Conservation (phyloP, 139 green algal species). For the Tetratostichococcus sp. region DNA sequence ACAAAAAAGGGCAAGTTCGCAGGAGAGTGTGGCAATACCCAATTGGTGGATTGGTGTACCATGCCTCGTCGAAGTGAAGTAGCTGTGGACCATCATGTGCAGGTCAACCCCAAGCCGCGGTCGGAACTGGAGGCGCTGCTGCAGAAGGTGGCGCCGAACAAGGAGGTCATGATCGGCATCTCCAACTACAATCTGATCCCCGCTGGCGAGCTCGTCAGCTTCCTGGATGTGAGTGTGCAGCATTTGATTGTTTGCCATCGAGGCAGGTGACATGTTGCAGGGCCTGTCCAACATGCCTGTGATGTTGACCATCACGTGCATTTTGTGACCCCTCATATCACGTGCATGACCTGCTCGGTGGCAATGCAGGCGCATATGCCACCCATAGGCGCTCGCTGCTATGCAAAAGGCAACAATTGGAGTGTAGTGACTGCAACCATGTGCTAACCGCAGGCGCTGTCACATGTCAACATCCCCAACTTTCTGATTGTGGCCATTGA, state of each 20-base stretch:
- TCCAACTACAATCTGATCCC: conserved; percentile 79
- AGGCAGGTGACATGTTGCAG: no score
- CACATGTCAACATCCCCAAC: conserved; percentile 57
- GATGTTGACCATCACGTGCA: no score
- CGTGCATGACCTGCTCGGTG: no score
- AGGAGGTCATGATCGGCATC: conserved; percentile 87
- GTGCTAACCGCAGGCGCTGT: conserved; percentile 36
- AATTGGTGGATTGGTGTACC: no score
- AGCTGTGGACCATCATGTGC: neutral
- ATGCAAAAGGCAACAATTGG: no score
- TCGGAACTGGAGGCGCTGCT: conserved; percentile 48
- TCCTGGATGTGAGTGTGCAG: conserved; percentile 34
- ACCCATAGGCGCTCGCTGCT: no score
- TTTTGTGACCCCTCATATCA: no score
- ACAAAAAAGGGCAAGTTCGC: no score
- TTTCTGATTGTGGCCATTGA: conserved; percentile 92
- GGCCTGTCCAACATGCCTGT: no score
- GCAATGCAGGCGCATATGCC: no score
- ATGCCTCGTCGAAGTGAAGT: neutral
- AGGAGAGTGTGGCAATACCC: no score
- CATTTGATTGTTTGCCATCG: neutral
- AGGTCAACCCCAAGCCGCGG: conserved; percentile 17
- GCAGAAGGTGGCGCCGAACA: conserved; percentile 63
- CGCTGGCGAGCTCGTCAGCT: conserved; percentile 62
- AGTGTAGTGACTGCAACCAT: no score